phyloP scores from a whole-genome alignment of 1,284 basidiomycete genomes.

The Trichosporon sp. region DNA sequence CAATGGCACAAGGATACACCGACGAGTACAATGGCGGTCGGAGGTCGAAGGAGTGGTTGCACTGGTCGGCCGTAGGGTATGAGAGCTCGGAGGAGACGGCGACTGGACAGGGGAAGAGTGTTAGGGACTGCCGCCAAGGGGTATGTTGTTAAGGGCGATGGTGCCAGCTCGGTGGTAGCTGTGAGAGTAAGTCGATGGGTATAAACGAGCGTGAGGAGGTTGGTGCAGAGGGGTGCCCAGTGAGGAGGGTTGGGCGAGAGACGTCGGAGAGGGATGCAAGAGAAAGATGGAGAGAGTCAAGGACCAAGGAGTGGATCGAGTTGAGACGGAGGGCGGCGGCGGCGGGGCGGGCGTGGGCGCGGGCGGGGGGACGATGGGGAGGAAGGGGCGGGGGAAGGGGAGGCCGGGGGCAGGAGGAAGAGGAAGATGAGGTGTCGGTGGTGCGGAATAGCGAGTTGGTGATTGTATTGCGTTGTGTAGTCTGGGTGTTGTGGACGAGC shows the following conservation, averaged over 20 bases:
- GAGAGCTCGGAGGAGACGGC: neutral
- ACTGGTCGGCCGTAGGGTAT: neutral
- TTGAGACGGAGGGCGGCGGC: neutral
- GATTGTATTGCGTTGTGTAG: neutral
- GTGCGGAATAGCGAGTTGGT: neutral
- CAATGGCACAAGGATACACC: neutral
- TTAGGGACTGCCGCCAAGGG: neutral
- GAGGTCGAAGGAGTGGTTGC: neutral
- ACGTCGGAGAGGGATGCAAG: neutral
- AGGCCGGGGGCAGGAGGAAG: neutral
- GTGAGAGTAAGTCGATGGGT: neutral
- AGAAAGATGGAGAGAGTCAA: neutral
- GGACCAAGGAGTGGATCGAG: slow-evolving; percentile 1
- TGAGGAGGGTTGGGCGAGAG: neutral
- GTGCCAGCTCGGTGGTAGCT: neutral
- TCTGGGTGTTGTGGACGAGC: neutral
- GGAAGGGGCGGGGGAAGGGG: neutral
- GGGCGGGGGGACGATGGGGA: neutral
- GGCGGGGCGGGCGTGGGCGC: neutral
- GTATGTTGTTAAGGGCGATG: neutral
- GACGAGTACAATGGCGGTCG: neutral
- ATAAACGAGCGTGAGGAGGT: slow-evolving; percentile 2
- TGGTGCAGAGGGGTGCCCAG: neutral
- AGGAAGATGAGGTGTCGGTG: neutral
- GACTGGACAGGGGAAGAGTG: neutral